Evolutionary conservation across 2,329 filamentous ascomycete species (phyloP).

Genomic region (Nothomitra cinnamomea): DNA sequence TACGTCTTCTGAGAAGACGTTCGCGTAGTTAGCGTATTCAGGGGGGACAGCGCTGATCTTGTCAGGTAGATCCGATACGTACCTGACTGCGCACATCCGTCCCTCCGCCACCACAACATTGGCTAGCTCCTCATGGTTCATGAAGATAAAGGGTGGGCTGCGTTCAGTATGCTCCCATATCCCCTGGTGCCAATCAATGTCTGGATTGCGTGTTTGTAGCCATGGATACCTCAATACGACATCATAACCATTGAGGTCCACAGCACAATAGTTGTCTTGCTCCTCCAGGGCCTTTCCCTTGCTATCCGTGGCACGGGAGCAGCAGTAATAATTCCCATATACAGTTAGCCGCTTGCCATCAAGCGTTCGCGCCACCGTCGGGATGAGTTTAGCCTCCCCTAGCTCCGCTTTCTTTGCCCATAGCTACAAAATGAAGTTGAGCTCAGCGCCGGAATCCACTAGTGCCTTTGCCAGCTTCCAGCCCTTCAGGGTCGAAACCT

Average conservation of each 20-base stretch:
- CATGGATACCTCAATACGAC: not conserved
- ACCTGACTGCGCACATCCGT: not conserved
- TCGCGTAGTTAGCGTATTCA: not conserved
- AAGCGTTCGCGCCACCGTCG: not conserved
- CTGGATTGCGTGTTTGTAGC: not conserved
- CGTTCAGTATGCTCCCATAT: not conserved
- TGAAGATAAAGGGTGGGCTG: not conserved
- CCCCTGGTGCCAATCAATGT: not conserved
- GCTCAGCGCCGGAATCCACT: not conserved
- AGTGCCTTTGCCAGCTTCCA: not conserved
- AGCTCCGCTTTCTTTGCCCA: not conserved
- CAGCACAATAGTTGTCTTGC: not conserved
- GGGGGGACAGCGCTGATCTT: conserved; percentile 2
- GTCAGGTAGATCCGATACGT: not conserved
- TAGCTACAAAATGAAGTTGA: not conserved
- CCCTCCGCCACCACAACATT: not conserved
- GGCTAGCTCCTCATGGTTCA: not conserved
- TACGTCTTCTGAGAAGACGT: not conserved
- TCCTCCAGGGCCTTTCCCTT: not conserved
- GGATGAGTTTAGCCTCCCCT: not conserved
- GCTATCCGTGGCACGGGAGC: no score
- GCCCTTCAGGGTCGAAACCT: not conserved
- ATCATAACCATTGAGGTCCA: not conserved
- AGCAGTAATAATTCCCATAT: not conserved
- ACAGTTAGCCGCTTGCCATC: not conserved